Conservation (phyloP, 192 early-diverging fungal genomes). For the Ambispora gerdemannii region DNA sequence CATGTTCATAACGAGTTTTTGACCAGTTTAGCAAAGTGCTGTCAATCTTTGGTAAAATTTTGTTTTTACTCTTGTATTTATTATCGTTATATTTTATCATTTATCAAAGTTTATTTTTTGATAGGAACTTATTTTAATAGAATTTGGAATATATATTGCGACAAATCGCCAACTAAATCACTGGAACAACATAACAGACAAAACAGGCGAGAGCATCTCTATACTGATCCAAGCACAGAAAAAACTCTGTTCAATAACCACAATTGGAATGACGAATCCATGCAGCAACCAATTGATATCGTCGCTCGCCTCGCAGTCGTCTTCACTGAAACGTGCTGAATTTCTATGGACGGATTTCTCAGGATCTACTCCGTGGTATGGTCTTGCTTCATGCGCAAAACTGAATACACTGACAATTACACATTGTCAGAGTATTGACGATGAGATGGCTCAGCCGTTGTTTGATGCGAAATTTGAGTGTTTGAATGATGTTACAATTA, state of each 20-base stretch:
- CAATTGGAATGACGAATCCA: background rate
- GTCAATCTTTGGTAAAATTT: background rate
- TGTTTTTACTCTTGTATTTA: background rate
- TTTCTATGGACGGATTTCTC: background rate
- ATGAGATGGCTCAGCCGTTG: background rate
- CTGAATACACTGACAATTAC: background rate
- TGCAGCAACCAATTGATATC: background rate
- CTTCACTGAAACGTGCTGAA: background rate
- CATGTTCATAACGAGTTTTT: background rate
- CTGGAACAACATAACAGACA: background rate
- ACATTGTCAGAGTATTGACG: background rate
- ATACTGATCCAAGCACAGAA: background rate
- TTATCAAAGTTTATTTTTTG: background rate
- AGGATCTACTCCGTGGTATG: background rate
- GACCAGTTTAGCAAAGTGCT: background rate
- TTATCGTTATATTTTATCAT: background rate
- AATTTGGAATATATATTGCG: background rate
- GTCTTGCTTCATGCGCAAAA: background rate
- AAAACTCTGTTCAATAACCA: background rate
- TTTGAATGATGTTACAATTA: background rate
- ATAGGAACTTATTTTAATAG: background rate
- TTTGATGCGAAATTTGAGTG: background rate
- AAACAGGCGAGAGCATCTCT: background rate
- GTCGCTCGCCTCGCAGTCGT: background rate
- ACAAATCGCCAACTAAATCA: background rate